Base-by-base conservation (phyloP, 1,284 basidiomycete genomes). In the Filobasidium uniguttulatum region DNA sequence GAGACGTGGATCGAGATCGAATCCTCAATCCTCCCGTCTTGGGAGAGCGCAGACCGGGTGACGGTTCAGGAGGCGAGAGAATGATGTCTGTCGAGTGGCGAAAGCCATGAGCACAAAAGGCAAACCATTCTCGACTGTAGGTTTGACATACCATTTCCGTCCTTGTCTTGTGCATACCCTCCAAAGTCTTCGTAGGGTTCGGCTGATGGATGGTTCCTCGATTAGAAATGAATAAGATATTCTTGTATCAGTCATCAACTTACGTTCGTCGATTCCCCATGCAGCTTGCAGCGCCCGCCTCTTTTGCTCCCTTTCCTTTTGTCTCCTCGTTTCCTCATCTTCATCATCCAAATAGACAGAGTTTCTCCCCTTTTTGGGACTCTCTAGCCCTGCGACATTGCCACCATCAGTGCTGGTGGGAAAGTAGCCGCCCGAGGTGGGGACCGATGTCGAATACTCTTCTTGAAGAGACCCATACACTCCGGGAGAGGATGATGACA, bases 111-210 rank as follows among this genome's bases (percentile, higher is more conserved):
- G 35, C n/a, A 38, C 5, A 19, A 38, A 19, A 22, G 23, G 12
- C 36, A 5, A 19, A 22, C 19, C 6, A 17, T 20, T 22, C 3
- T 19, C 15, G 10, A 19, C 19, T 4, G 14, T 3, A 5, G 26
- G 10, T 35, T 1, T 1, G 12, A 62, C 62, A 55, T 45, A 67
- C 65, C 47, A 20, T 60, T 55, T n/a, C 56, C 48, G 6, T 53
- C 34, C 12, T 52, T 57, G 26, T 59, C 61, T 20, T 66, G 59
- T 22, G 56, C 55, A 7, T 66, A 66, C 1, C 56, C 60, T 17
- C 64, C 66, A 56, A 65, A 70, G 57, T 68, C 68, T 55, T 70
- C 68, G 44, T 61, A 70, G 0, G 68, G 68, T 54, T 70, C 68
- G 25, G 68, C 68, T 55, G 36, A 20, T 15, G 6, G 20, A 17